Conservation (phyloP, 495 filamentous ascomycete species). For the Chaetomidium leptoderma region DNA sequence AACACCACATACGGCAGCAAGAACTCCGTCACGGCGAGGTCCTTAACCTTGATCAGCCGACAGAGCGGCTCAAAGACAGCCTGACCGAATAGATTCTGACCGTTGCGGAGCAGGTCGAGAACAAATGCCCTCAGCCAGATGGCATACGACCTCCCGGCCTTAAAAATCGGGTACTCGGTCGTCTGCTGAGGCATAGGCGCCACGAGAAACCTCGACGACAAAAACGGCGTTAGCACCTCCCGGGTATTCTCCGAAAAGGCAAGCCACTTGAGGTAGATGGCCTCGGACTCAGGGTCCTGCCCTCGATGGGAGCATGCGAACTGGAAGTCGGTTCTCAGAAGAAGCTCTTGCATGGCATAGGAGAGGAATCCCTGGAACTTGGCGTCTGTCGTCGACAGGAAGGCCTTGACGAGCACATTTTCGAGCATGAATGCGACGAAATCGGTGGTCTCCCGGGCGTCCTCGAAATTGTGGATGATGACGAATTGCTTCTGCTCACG, state of each 20-base stretch:
- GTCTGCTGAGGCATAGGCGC: slow-evolving; percentile 51
- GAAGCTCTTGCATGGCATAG: slow-evolving; percentile 87
- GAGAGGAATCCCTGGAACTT: slow-evolving; percentile 84
- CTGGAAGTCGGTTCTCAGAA: slow-evolving; percentile 68
- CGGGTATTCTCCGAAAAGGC: slow-evolving; percentile 67
- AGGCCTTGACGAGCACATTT: slow-evolving; percentile 82
- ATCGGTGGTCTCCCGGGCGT: slow-evolving; percentile 72
- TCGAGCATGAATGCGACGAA: slow-evolving; percentile 84
- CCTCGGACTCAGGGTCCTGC: slow-evolving; percentile 6
- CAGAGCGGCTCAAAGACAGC: slow-evolving; percentile 75
- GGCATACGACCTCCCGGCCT: slow-evolving; percentile 57
- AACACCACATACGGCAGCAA: slow-evolving; percentile 78
- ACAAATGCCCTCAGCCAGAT: slow-evolving; percentile 77
- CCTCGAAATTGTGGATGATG: slow-evolving; percentile 77
- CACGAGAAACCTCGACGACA: slow-evolving; percentile 74
- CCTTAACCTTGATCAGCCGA: slow-evolving; percentile 74
- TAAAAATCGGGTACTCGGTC: slow-evolving; percentile 74
- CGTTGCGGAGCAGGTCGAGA: slow-evolving; percentile 73
- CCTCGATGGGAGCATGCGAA: slow-evolving; percentile 42
- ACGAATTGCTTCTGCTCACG: slow-evolving; percentile 75
- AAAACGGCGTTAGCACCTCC: slow-evolving; percentile 78
- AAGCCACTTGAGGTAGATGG: slow-evolving; percentile 65
- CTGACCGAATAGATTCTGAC: slow-evolving; percentile 60
- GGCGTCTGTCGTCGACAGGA: slow-evolving; percentile 81
- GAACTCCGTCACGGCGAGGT: slow-evolving; percentile 78